Evolutionary conservation across 768 basidiomycete species (phyloP), one percentile per base, ranked within the genome.

Genomic region (Coprinopsis cinerea): DNA sequence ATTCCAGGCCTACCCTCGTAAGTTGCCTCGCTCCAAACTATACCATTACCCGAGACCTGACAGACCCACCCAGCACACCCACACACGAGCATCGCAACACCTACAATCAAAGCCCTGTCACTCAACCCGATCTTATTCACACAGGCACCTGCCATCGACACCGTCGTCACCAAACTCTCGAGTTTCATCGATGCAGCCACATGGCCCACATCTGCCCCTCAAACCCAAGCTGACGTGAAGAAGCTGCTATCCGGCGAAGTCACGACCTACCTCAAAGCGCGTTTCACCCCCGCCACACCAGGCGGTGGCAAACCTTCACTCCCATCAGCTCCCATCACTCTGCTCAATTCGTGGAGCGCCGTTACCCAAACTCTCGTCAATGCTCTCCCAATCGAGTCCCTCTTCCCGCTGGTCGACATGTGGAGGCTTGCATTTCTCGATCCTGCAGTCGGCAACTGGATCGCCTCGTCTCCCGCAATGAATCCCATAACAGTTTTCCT

Each of bases 401-500:
- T 91, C 25, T 95, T 94, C 69, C 92, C 92, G 0, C 61, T 93
- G 3, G 76, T 83, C 10, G 92, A 95, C 59, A 71, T 93, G 55
- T 88, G 90, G 85, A 75, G 91, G 1, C 72, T 93, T 9, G 85
- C 83, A 0, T 62, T 89, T 15, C 76, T 93, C 18, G 83, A 90
- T 61, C 69, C 75, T 0, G 60, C 72, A 1, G 76, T 82, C 15
- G 74, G 77, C 0, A 61, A 64, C 0, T 87, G 79, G 82, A 67
- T 62, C 30, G 59, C 64, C 3, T 39, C 55, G 7, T 50, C 57
- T 23, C 41, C 55, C 18, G 50, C 47, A 17, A 42, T 43, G 15
- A 72, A 78, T 35, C 76, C 77, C 0, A 62, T 85, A 11, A 56
- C 59, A 6, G 20, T 68, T 4, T 67, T 86, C 46, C 58, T 86